Base-by-base conservation (phyloP, 495 filamentous ascomycete species). In the Hamigera avellanea region DNA sequence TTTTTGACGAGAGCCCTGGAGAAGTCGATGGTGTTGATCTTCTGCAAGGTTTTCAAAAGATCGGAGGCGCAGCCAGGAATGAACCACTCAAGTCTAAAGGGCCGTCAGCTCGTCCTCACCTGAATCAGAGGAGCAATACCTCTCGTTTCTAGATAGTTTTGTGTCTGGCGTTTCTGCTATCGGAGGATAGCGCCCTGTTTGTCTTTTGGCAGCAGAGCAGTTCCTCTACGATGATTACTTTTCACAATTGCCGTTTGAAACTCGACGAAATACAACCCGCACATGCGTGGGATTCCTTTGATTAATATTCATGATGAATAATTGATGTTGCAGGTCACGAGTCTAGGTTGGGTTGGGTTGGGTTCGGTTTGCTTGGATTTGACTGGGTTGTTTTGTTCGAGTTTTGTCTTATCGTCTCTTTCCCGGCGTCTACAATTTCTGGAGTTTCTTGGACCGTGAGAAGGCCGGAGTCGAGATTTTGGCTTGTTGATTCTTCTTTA, bases 11-110 rank as follows among this genome's bases (percentile, higher is more conserved):
- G 28, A 75, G 76, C 33, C 51, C 66, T 3, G 64, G 64, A 21
- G 81, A 83, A 35, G 70, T 77, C 14, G 66, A 75, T 21, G 82
- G 79, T 1, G 69, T 93, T 31, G 87, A 95, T 57, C 78, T 96
- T 37, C 69, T 88, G 35, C 81, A 86, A 52, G 86, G 86, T 6
- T 94, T 95, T 48, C 80, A 86, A 54, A 86, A 85, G 57, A 95
- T 94, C 56, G 86, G 86, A 38, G 76, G 66, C 3, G 37, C 54
- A 31, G 53, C 40, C 31, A 62, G 60, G 35, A 53, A 65, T 5
- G 53, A 57, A 16, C 19, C 41, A 1, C 25, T 52, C 12, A 53
- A 54, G 16, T 41, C 48, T 0, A 59, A 56, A 29, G 32, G 53
- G n/a, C 36, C 54, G 13, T 40, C 52, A 9, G 28, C 60, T 8